Base-by-base conservation (phyloP, 441 rosid species). In the Breynia disticha region DNA sequence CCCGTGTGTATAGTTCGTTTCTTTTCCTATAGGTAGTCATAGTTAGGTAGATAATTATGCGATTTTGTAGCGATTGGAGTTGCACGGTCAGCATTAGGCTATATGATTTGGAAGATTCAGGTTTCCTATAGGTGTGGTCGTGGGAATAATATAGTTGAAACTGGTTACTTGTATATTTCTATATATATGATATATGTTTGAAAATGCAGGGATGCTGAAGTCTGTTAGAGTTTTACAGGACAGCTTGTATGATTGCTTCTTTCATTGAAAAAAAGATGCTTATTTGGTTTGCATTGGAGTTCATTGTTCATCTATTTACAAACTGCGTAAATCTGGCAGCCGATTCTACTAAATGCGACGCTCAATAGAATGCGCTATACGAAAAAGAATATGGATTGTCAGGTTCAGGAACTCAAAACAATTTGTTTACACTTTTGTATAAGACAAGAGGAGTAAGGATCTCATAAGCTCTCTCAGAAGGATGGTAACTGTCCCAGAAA, bases 401-500 rank as follows among this genome's bases (percentile, higher is more conserved):
- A n/a, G n/a, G n/a, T n/a, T n/a, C n/a, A 41, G 44, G 13, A 41
- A 9, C 9, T 70, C 50, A 64, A 59, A 69, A 42, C 16, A 67
- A 32, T 19, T 46, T 21, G 16, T n/a, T 18, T 2, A 7, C 1
- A 6, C 16, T 5, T 6, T 39, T 20, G 7, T 42, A 0, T 11
- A 65, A 11, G 16, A 72, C 0, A 18, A 50, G 4, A 10, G 46
- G 8, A 51, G 37, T 1, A 46, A 75, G 64, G 16, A 62, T 56
- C 53, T 32, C 38, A 52, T 82, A 87, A 50, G 84, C 74, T 61
- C 53, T 75, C 60, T 84, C 82, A 3, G 94, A 64, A 0, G 90
- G 96, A 77, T 84, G 94, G 41, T 67, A 87, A 63, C 83, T 79
- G 48, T 87, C 89, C 91, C 89, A 84, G 20, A 84, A 81, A 15